Percentiles rank a stretch among this genome's conserved stretches.
These are phyloP conservation scores for Fusarium sublunatum DNA, from an alignment of 2,329 filamentous ascomycete genomes.

Conservation along the genomic window DNA sequence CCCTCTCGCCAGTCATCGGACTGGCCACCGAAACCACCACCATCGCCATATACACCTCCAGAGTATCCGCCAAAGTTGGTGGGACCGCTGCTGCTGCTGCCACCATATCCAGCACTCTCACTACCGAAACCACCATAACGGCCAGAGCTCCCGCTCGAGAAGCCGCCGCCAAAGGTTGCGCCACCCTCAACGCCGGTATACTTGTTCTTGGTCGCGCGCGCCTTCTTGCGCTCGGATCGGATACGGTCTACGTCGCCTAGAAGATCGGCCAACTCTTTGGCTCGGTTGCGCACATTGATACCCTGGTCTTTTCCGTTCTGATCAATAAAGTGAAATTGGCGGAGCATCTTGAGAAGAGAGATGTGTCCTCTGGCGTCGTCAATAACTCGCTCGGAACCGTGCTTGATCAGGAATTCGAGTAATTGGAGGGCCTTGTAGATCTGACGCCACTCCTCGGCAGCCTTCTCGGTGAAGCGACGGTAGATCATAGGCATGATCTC, in stretches of 20 bases:
- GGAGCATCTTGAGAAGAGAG: conserved; percentile 95
- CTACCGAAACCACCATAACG: conserved; percentile 94
- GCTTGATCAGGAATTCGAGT: conserved; percentile 96
- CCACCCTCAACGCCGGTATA: conserved; percentile 95
- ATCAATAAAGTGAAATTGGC: conserved; percentile 97
- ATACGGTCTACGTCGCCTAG: conserved; percentile 92
- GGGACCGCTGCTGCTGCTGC: conserved; percentile 34
- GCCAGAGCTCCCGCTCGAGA: conserved; percentile 61
- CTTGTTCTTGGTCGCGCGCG: conserved; percentile 88
- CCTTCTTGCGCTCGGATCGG: conserved; percentile 86
- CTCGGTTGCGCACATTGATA: conserved; percentile 95
- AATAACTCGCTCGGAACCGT: conserved; percentile 96
- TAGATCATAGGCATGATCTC: conserved; percentile 99
- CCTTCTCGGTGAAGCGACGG: conserved; percentile 97
- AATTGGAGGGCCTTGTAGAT: conserved; percentile 99
- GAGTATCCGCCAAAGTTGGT: conserved; percentile 69
- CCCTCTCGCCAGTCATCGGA: conserved; percentile 74
- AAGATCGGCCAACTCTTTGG: conserved; percentile 95
- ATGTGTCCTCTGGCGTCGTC: conserved; percentile 97
- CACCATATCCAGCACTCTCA: conserved; percentile 78
- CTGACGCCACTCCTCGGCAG: conserved; percentile 97
- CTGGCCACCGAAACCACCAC: conserved; percentile 89
- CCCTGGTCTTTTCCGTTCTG: conserved; percentile 98
- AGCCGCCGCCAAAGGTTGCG: conserved; percentile 67
- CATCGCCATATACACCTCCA: conserved; percentile 90